Percentiles rank a stretch among this genome's conserved stretches.
These are phyloP conservation scores for Globisporangium abappressorium DNA, from an alignment of 352 stramenopile genomes.

Conservation along the genomic window DNA sequence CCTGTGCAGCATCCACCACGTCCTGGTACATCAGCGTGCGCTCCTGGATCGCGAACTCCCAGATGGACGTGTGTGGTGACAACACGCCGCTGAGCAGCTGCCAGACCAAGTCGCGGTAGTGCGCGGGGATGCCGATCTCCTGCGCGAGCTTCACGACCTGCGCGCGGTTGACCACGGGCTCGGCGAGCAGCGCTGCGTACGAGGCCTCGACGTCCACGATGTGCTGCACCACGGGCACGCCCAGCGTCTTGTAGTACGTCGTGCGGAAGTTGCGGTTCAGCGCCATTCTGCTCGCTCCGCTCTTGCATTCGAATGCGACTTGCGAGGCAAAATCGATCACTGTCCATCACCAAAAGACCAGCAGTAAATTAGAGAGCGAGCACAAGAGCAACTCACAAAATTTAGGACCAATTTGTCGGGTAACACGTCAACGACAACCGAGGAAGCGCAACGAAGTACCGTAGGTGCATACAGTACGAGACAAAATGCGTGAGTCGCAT, in stretches of 20 bases:
- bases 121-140: constrained; percentile 62
- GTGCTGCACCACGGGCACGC: constrained; percentile 79
- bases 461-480: background rate
- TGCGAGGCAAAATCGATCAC: no score
- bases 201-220: constrained; percentile 79
- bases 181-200: constrained; percentile 61
- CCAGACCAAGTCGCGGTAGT: constrained; percentile 55
- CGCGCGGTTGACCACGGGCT: constrained; percentile 50
- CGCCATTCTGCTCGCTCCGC: constrained; percentile 32
- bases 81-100: constrained; percentile 55
- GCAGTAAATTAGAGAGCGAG: no score
- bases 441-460: constrained; percentile 7
- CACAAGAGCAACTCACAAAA: no score
- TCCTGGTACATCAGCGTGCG: constrained; percentile 65
- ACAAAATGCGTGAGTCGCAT: background rate
- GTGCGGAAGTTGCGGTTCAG: constrained; percentile 78
- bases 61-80: constrained; percentile 54
- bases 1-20: constrained; percentile 42
- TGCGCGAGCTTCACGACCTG: constrained; percentile 74
- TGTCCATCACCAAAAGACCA: no score
- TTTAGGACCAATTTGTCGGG: no score
- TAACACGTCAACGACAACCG: no score
- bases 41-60: constrained; percentile 54
- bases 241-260: constrained; percentile 88
- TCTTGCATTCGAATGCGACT: no score